Evolutionary conservation across 1,284 basidiomycete genomes (phyloP).

Genomic region (Cryptococcus sp.): DNA sequence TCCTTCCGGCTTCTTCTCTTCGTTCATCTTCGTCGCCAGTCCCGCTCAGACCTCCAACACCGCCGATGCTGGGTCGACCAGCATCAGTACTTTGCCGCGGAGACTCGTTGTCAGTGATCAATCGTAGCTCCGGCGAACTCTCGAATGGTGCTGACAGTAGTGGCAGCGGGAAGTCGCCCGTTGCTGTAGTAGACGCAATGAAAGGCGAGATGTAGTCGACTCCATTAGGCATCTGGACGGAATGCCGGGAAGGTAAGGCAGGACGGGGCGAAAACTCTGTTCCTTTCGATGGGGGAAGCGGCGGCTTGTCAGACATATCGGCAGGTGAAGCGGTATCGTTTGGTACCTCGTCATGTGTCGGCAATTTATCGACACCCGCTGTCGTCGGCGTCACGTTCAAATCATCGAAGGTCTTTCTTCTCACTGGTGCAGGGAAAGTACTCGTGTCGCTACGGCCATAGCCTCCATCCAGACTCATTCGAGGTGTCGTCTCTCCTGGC

Average conservation of each 20-base stretch:
- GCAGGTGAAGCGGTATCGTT: not conserved
- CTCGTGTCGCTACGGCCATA: constrained; percentile 3
- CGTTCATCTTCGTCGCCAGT: constrained; percentile 46
- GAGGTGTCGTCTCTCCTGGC: constrained; percentile 3
- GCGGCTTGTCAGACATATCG: constrained; percentile 3
- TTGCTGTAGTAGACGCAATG: constrained; percentile 9
- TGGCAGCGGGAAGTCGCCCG: constrained; percentile 5
- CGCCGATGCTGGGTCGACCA: constrained; percentile 25
- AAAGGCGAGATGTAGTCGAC: constrained; percentile 33
- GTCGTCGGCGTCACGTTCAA: not conserved
- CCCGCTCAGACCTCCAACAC: constrained; percentile 39
- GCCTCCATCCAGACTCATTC: constrained; percentile 18
- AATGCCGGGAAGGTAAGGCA: constrained; percentile 22
- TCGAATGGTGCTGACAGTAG: constrained; percentile 6
- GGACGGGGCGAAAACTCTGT: constrained; percentile 5
- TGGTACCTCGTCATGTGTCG: constrained; percentile 12
- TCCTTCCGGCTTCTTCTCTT: constrained; percentile 47
- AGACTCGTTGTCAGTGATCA: not conserved
- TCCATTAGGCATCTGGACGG: constrained; percentile 22
- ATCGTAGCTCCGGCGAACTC: constrained; percentile 12
- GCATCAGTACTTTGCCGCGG: not conserved
- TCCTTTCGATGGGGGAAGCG: not conserved
- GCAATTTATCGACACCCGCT: constrained; percentile 1
- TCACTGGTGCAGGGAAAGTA: constrained; percentile 5
- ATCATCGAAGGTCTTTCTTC: constrained; percentile 8